Evolutionary conservation across 768 basidiomycete species (phyloP), one percentile per base, ranked within the genome.

Genomic region (Chalciporus sphaerocephalus): DNA sequence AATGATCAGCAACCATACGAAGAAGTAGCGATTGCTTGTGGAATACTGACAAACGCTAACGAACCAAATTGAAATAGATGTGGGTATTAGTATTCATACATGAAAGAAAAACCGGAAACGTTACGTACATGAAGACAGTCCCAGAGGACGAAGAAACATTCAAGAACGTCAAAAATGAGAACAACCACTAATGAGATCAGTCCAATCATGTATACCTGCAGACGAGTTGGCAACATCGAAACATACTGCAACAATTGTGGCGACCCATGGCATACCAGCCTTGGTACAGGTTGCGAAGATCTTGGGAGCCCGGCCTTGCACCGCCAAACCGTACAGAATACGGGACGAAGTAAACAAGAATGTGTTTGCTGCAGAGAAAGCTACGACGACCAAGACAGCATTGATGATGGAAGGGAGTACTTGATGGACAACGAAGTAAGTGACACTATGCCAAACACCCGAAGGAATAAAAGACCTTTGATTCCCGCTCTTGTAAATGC

Each of bases 401-500:
- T 91, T 91, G 64, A 91, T 74, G 56, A 91, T 76, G 37, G 79
- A 78, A 6, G 80, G 80, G 24, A 87, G 69, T 9, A 72, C 80
- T 74, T 22, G 11, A 18, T 8, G 13, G 16, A n/a, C 39, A 30
- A 27, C 6, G 11, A 27, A 1, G 30, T 32, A n/a, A 32, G 30
- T 15, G 13, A 16, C 6, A 20, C 59, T 6, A 45, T 6, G 4
- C 17, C 15, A n/a, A 38, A 44, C 30, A 44, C 62, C 52, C 27
- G 56, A 20, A 4, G 9, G 10, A 10, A 9, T 23, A 27, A 54
- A n/a, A 6, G 33, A 76, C 76, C 80, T 69, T 78, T 81, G 59
- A 90, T 78, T 10, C 88, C 85, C 1, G 86, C 83, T 32, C 76
- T 73, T 36, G 68, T 74, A 53, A 92, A 81, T 16, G 88, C 90